These are phyloP conservation scores for Penicillium oxalicum DNA, from an alignment of 2,329 filamentous ascomycete genomes.

Conservation along the genomic window DNA sequence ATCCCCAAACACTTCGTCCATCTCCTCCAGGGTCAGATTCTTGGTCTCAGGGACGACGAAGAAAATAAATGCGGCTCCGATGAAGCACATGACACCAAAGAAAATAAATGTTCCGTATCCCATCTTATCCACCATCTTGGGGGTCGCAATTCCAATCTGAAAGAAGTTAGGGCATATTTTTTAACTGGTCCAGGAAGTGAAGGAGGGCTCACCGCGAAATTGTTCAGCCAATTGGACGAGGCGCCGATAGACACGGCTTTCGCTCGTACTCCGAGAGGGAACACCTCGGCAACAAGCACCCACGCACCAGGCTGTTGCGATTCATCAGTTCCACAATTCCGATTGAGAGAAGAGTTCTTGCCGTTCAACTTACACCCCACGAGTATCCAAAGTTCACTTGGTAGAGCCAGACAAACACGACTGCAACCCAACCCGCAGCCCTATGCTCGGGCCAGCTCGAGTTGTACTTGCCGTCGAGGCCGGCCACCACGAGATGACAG, in stretches of 20 bases:
- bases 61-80: slow-evolving; percentile 15
- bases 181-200: too few relatives aligned
- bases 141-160: background rate
- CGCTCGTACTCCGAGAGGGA: slow-evolving; percentile 32
- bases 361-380: slow-evolving; percentile 43
- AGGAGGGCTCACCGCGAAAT: slow-evolving; percentile 32
- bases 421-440: slow-evolving; percentile 64
- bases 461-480: slow-evolving; percentile 61
- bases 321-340: background rate
- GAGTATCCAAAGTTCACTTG: slow-evolving; percentile 69
- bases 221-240: slow-evolving; percentile 36
- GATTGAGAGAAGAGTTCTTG: background rate
- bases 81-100: slow-evolving; percentile 23
- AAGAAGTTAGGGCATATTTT: background rate
- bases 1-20: slow-evolving; percentile 6
- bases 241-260: slow-evolving; percentile 33
- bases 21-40: slow-evolving; percentile 6
- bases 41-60: slow-evolving; percentile 18
- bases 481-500: slow-evolving; percentile 66
- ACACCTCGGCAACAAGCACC: slow-evolving; percentile 25
- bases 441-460: slow-evolving; percentile 52
- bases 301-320: slow-evolving; percentile 6
- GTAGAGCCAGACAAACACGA: slow-evolving; percentile 59
- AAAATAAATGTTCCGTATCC: slow-evolving; percentile 36
- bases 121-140: slow-evolving; percentile 28